Evolutionary conservation across 495 filamentous ascomycete species (phyloP).

Genomic region (Xylaria nigripes): DNA sequence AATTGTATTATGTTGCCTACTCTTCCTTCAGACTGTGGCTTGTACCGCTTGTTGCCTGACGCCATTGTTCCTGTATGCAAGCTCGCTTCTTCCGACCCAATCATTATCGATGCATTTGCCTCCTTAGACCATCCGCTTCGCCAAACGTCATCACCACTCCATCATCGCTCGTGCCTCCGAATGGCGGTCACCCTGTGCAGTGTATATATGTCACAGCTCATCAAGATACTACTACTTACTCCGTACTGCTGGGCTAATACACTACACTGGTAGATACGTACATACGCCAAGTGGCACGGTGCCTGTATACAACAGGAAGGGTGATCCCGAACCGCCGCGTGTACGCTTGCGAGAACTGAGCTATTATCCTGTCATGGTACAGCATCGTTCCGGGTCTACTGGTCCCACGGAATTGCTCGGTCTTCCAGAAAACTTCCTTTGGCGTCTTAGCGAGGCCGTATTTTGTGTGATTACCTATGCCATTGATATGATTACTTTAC

Average conservation of each 20-base stretch:
- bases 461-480: slow-evolving; percentile 1
- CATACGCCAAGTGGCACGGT: neutral
- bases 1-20: too few species aligned
- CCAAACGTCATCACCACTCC: neutral
- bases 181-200: neutral
- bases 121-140: slow-evolving; percentile 2
- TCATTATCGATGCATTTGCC: slow-evolving; percentile 7
- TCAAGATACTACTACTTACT: neutral
- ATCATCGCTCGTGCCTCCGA: neutral
- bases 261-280: too few species aligned
- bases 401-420: slow-evolving; percentile 8
- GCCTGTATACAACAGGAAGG: neutral
- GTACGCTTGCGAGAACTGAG: neutral
- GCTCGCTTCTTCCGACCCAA: slow-evolving; percentile 28
- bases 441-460: slow-evolving; percentile 7
- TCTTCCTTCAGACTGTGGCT: neutral
- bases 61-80: slow-evolving; percentile 17
- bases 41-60: neutral
- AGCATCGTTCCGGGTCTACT: slow-evolving; percentile 7
- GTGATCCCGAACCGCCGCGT: slow-evolving; percentile 4
- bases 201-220: neutral
- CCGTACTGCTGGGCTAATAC: too few species aligned
- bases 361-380: neutral
- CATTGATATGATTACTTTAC: slow-evolving; percentile 4
- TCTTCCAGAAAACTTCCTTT: slow-evolving; percentile 8